Conservation (phyloP, 495 filamentous ascomycete genomes). For the Tuber borchii region DNA sequence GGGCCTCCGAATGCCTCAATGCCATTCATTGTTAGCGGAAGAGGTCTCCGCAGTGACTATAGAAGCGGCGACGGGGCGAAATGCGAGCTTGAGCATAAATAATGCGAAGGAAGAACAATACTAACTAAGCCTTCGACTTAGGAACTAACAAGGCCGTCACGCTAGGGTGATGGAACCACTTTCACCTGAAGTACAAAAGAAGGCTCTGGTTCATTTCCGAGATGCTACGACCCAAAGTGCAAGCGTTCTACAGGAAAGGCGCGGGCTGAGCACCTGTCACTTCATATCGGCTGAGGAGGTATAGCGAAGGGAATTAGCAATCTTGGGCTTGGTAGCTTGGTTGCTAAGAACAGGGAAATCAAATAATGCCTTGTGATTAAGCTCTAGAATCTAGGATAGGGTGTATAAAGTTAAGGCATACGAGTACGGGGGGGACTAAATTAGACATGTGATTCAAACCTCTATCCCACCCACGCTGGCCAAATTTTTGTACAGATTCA, state of each 20-base stretch:
- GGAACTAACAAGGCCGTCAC: neutral
- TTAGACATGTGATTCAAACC: neutral
- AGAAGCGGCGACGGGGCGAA: neutral
- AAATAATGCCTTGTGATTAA: neutral
- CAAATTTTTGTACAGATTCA: too few relatives aligned
- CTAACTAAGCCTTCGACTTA: neutral
- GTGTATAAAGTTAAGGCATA: neutral
- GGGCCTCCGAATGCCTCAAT: neutral
- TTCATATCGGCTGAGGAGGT: neutral
- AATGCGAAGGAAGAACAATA: neutral
- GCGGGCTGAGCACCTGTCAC: neutral
- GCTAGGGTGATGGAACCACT: neutral
- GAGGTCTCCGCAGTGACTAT: neutral
- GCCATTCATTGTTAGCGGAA: neutral
- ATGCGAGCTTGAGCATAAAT: neutral
- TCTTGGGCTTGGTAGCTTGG: neutral
- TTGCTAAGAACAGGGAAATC: neutral
- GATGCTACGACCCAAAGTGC: neutral
- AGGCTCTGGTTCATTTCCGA: neutral
- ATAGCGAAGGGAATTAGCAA: neutral
- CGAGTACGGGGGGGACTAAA: neutral
- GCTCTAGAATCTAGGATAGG: neutral
- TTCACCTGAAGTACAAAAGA: neutral
- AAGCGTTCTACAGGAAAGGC: neutral
- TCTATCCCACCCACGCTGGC: neutral